These are phyloP conservation scores for Fagopyrum homotropicum DNA, from an alignment of 148 eudicot genomes.

Conservation along the genomic window DNA sequence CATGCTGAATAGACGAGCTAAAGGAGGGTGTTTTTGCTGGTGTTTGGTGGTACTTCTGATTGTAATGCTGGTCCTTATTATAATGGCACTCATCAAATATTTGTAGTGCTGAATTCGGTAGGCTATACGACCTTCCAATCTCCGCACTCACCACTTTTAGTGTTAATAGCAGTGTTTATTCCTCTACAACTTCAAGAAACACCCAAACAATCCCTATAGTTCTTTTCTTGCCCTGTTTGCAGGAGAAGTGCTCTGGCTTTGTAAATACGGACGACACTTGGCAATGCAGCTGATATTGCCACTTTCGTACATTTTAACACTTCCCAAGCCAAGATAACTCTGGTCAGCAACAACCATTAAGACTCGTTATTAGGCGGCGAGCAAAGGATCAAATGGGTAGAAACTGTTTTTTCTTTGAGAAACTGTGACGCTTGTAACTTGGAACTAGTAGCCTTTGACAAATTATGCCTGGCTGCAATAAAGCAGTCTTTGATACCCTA, in stretches of 20 bases:
- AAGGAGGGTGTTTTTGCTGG: conserved; percentile 73
- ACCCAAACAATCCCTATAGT: not conserved
- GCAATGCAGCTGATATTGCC: not conserved
- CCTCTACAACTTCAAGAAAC: not conserved
- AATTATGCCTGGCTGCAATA: not conserved
- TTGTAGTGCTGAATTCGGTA: conserved; percentile 24
- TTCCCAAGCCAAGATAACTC: not conserved
- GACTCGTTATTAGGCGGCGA: not conserved
- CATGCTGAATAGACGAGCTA: conserved; percentile 63
- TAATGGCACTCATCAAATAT: conserved; percentile 58
- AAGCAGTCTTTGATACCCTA: not conserved
- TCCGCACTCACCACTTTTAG: not conserved
- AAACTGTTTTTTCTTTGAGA: not conserved
- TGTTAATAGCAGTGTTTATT: too few species aligned
- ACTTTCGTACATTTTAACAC: not conserved
- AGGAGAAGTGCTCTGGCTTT: not conserved
- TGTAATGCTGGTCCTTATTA: conserved; percentile 41
- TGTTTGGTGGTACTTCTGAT: conserved; percentile 51
- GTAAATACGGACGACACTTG: conserved; percentile 7
- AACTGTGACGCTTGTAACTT: not conserved
- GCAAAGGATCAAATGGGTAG: not conserved
- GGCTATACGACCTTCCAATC: not conserved
- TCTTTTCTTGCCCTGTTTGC: not conserved
- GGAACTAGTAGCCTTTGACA: not conserved
- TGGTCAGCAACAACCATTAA: too few species aligned